These are phyloP conservation scores for Claviceps fusiformis DNA, from an alignment of 2,329 filamentous ascomycete genomes.

Conservation along the genomic window DNA sequence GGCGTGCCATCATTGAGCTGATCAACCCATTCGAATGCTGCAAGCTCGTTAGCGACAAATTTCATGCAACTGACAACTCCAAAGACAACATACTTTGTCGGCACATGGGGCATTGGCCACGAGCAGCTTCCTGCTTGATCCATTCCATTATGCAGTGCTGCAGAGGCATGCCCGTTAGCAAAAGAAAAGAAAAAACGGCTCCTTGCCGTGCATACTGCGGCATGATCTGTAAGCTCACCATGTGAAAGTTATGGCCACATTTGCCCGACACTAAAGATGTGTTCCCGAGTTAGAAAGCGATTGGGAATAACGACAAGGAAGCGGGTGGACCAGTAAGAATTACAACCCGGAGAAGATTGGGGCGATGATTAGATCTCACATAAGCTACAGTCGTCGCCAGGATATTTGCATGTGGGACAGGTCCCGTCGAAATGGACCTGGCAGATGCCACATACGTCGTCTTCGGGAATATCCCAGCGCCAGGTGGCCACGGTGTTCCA, in stretches of 20 bases:
- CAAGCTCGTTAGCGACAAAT: background rate
- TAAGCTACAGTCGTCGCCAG: constrained; percentile 87
- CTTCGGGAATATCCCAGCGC: constrained; percentile 95
- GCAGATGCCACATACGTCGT: constrained; percentile 97
- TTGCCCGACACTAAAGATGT: constrained; percentile 68
- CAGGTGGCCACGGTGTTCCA: constrained; percentile 94
- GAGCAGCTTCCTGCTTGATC: constrained; percentile 89
- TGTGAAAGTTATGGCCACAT: constrained; percentile 96
- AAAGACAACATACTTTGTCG: constrained; percentile 55
- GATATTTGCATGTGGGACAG: constrained; percentile 95
- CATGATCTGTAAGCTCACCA: constrained; percentile 44
- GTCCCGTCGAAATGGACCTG: constrained; percentile 96
- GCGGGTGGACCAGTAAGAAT: background rate
- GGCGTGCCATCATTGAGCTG: constrained; percentile 18
- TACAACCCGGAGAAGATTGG: background rate
- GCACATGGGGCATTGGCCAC: constrained; percentile 95
- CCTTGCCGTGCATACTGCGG: background rate
- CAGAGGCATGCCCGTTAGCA: background rate
- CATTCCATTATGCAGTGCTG: constrained; percentile 93
- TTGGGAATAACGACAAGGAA: background rate
- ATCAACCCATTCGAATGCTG: constrained; percentile 29
- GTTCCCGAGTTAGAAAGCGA: background rate
- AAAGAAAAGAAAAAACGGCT: background rate
- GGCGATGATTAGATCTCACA: constrained; percentile 32
- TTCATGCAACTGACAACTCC: background rate